Base-by-base conservation (phyloP, 208 protist genomes). In the Balamuthia mandrillaris region DNA sequence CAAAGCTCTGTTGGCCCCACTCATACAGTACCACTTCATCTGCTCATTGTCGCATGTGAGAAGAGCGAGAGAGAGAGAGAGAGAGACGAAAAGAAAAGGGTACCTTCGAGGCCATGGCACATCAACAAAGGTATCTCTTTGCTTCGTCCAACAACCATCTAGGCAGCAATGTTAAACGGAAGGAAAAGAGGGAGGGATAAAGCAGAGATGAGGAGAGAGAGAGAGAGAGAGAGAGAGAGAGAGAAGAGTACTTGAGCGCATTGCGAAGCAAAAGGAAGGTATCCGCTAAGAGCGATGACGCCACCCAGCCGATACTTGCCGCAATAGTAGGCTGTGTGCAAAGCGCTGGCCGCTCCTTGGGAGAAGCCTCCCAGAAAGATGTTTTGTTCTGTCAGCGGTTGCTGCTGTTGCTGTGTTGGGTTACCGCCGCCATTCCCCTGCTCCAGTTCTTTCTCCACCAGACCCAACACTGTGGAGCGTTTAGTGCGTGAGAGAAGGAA, bases 341-440 rank as follows among this genome's bases (percentile, higher is more conserved):
- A 14, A 18, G 65, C 35, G 41, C 44, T 74, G 37, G 65, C 65
- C 41, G 65, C 65, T 9, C 65, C 65, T 42, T 74, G 65, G 1
- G 65, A 74, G 65, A 74, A 74, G 65, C 65, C 65, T 35, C 65
- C 65, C 39, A 74, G 5, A 16, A 74, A 74, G 35, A 74, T 74
- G n/a, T 31, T 44, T 3, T 74, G 12, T 3, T n/a, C n/a, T n/a
- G n/a, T n/a, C n/a, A n/a, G n/a, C n/a, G n/a, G n/a, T n/a, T n/a
- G n/a, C n/a, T n/a, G n/a, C n/a, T n/a, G n/a, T n/a, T n/a, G n/a
- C n/a, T n/a, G n/a, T n/a, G n/a, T n/a, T n/a, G n/a, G n/a, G n/a
- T n/a, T n/a, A n/a, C n/a, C n/a, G n/a, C n/a, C n/a, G n/a, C n/a
- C n/a, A n/a, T n/a, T n/a, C n/a, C n/a, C n/a, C n/a, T n/a, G n/a